Evolutionary conservation across 2,329 filamentous ascomycete species (phyloP).

Genomic region (Coniella lustricola): DNA sequence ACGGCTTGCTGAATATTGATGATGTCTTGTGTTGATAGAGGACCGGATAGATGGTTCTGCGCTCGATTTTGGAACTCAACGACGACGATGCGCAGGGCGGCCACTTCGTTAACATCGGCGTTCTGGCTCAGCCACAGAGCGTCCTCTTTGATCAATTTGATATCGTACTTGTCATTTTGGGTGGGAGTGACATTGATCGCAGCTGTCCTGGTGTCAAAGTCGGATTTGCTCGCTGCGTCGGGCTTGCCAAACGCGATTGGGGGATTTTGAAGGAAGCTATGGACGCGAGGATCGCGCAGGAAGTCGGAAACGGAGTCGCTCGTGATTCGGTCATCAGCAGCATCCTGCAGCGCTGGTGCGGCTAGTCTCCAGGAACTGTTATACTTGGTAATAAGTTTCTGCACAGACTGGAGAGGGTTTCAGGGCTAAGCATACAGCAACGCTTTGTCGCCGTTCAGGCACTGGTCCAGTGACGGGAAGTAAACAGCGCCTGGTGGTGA

Average conservation of each 20-base stretch:
- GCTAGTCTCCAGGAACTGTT: slow-evolving; percentile 56
- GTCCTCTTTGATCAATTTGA: slow-evolving; percentile 78
- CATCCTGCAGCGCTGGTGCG: slow-evolving; percentile 49
- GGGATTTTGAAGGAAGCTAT: slow-evolving; percentile 61
- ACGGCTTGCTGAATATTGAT: slow-evolving; percentile 69
- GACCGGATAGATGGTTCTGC: slow-evolving; percentile 62
- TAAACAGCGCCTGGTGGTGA: slow-evolving; percentile 63
- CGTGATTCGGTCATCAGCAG: slow-evolving; percentile 46
- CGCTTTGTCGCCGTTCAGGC: slow-evolving; percentile 71
- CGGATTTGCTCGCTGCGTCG: slow-evolving; percentile 56
- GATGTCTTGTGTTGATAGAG: slow-evolving; percentile 71
- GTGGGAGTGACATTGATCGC: slow-evolving; percentile 75
- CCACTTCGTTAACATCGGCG: slow-evolving; percentile 70
- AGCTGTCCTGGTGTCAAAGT: slow-evolving; percentile 74
- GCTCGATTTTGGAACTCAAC: slow-evolving; percentile 79
- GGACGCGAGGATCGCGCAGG: slow-evolving; percentile 62
- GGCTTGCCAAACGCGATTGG: slow-evolving; percentile 59
- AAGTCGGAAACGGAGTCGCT: slow-evolving; percentile 57
- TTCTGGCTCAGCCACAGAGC: slow-evolving; percentile 78
- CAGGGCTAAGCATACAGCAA: slow-evolving; percentile 58
- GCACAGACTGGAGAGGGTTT: too few species aligned
- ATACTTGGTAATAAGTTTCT: slow-evolving; percentile 7
- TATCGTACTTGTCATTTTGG: slow-evolving; percentile 59
- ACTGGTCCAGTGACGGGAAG: slow-evolving; percentile 79
- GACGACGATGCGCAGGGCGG: slow-evolving; percentile 71